Conservation (phyloP, 441 rosid genomes). For the Kokia cookei region DNA sequence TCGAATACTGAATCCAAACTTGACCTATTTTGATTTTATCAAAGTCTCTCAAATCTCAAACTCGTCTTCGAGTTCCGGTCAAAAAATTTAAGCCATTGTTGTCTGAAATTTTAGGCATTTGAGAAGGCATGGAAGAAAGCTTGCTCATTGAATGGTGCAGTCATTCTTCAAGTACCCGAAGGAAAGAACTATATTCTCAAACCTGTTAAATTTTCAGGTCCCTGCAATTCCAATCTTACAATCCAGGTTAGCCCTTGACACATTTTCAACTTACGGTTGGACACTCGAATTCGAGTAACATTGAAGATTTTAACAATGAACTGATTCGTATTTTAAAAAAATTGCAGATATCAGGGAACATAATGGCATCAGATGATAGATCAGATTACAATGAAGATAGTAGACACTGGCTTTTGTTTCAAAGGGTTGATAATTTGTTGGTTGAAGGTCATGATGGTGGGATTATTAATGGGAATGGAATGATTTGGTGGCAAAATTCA, state of each 20-base stretch:
- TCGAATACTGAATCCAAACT: no score
- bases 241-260: conserved; percentile 22
- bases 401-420: conserved; percentile 58
- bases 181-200: conserved; percentile 40
- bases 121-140: conserved; percentile 69
- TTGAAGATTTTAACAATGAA: no score
- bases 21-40: no score
- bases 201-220: conserved; percentile 54
- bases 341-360: conserved; percentile 51
- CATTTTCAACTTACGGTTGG: background rate
- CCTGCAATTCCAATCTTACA: conserved; percentile 51
- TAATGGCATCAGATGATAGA: conserved; percentile 52
- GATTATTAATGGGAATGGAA: conserved; percentile 65
- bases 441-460: conserved; percentile 68
- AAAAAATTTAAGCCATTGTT: no score
- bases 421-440: conserved; percentile 30
- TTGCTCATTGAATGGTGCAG: conserved; percentile 38
- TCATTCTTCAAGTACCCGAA: conserved; percentile 39
- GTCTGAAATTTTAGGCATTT: conserved; percentile 35
- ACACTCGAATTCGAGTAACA: background rate
- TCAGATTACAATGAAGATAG: conserved; percentile 44
- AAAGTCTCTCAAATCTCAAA: no score
- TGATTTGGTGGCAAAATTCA: conserved; percentile 83
- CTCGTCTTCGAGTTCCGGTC: fast-evolving
- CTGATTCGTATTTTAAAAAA: background rate